Conservation (phyloP, 169 alveolate genomes). For the Plasmodium falciparum region DNA sequence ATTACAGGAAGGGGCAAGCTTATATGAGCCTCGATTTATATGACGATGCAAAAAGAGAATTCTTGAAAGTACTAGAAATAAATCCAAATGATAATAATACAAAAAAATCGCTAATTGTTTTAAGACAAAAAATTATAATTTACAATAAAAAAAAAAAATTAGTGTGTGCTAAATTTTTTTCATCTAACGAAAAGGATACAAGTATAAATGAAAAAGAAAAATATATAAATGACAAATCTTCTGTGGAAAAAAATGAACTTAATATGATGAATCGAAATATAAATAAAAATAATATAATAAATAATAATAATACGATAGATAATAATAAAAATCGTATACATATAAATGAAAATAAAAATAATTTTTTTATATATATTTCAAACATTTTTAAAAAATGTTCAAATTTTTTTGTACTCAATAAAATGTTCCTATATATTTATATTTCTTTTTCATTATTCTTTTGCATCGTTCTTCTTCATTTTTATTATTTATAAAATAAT, state of each 20-base stretch:
- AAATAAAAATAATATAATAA: neutral
- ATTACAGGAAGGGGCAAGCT: constrained; percentile 74
- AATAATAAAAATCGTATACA: neutral
- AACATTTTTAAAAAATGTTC: constrained; percentile 19
- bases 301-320: neutral
- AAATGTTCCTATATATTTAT: constrained; percentile 33
- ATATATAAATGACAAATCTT: constrained; percentile 1
- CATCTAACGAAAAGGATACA: constrained; percentile 11
- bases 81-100: constrained; percentile 48
- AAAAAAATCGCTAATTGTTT: constrained; percentile 26
- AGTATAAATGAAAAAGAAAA: neutral
- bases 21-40: constrained; percentile 68
- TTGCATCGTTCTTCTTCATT: too few relatives aligned
- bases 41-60: constrained; percentile 49
- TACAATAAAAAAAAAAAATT: constrained; percentile 60
- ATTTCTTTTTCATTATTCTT: constrained; percentile 45
- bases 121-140: constrained; percentile 30
- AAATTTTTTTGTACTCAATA: constrained; percentile 31
- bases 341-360: constrained; percentile 12
- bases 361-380: constrained; percentile 14
- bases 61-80: constrained; percentile 37
- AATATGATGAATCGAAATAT: neutral
- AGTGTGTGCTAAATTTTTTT: constrained; percentile 54
- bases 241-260: neutral
- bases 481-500: neutral